These are phyloP conservation scores for Backusella liffmaniae DNA, from an alignment of 192 early-diverging fungal species.

Conservation along the genomic window DNA sequence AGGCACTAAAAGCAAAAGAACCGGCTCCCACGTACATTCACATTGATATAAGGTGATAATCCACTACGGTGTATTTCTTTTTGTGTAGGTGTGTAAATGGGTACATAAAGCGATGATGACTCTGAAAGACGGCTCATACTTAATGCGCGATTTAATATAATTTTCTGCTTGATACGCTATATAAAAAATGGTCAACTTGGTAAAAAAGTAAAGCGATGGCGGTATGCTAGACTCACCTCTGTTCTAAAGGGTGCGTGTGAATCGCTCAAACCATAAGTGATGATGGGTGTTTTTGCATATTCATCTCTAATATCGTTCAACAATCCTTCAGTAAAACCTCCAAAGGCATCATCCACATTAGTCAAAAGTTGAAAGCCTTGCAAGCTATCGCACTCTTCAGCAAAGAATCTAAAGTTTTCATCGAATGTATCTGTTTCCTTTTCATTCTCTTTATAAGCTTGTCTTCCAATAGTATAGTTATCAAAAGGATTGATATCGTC, in stretches of 20 bases:
- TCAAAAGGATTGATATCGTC: conserved; percentile 54
- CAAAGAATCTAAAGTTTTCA: conserved; percentile 49
- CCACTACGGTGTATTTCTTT: conserved; percentile 15
- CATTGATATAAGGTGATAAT: conserved; percentile 33
- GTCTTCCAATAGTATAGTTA: conserved; percentile 45
- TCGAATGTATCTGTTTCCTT: conserved; percentile 55
- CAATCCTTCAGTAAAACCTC: conserved; percentile 62
- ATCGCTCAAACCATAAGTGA: conserved; percentile 52
- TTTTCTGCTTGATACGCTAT: conserved; percentile 32
- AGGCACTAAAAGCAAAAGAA: not conserved
- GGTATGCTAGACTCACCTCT: not conserved
- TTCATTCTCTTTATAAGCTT: conserved; percentile 49
- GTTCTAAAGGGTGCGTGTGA: not conserved
- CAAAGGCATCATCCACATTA: conserved; percentile 63
- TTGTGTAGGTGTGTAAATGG: conserved; percentile 39
- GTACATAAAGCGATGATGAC: conserved; percentile 52
- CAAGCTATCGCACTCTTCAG: conserved; percentile 57
- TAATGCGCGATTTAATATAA: conserved; percentile 40
- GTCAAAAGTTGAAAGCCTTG: conserved; percentile 75
- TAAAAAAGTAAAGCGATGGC: not conserved
- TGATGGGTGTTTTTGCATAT: conserved; percentile 61
- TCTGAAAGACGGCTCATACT: conserved; percentile 37
- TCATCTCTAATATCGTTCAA: conserved; percentile 65
- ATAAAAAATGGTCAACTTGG: not conserved
- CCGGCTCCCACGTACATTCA: conserved; percentile 34